phyloP scores from a whole-genome alignment of 805 yeast genomes.

The Yarrowia deformans region DNA sequence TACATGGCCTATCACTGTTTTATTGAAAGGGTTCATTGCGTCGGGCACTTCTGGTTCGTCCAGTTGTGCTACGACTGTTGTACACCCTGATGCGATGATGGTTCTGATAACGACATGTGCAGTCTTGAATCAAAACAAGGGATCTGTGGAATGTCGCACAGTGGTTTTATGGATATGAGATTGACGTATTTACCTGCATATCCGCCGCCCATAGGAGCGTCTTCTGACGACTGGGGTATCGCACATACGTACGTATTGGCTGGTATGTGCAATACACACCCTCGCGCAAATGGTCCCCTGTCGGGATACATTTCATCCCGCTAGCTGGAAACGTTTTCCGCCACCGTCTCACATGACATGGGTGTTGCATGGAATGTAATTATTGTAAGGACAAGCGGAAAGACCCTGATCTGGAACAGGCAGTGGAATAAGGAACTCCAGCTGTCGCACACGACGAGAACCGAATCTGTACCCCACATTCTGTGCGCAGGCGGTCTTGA shows the following conservation, averaged over 20 bases:
- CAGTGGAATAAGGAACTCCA: no score
- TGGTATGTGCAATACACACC: no score
- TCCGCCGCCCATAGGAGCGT: neutral
- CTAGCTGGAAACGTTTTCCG: neutral
- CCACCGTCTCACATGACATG: conserved; percentile 9
- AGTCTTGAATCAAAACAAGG: neutral
- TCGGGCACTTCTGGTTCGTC: no score
- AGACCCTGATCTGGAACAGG: neutral
- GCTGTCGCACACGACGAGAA: no score
- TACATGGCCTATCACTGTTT: no score
- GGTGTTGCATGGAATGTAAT: conserved; percentile 3
- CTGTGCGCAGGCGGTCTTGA: no score
- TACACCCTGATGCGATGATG: neutral
- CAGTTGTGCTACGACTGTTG: neutral
- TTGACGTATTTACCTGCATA: neutral
- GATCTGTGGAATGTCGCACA: neutral
- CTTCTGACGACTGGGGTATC: no score
- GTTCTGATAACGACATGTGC: conserved; percentile 6
- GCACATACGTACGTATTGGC: no score
- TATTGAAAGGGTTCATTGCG: no score
- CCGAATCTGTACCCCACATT: conserved; percentile 10
- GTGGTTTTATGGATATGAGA: neutral
- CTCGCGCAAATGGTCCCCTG: no score
- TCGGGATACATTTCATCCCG: no score
- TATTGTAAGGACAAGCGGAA: conserved; percentile 1